A percentile compares a stretch with the other conserved stretches of the same genome.
These are phyloP conservation scores for Psilocybe sp. DNA, from an alignment of 768 basidiomycete genomes.

Conservation along the genomic window DNA sequence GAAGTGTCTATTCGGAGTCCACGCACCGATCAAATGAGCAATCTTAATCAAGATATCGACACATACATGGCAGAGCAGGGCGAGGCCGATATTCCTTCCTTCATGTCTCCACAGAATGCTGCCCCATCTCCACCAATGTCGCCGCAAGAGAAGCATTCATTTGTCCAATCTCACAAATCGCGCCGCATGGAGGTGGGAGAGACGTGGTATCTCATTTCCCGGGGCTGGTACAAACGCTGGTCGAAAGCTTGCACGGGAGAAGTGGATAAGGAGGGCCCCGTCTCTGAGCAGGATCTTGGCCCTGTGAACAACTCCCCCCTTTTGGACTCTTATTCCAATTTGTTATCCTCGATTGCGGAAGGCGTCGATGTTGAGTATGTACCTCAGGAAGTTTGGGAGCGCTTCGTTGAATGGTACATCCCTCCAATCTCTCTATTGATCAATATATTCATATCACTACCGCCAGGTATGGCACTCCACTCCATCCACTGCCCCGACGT, in stretches of 20 bases:
- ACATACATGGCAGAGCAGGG: conserved; percentile 63
- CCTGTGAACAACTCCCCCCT: conserved; percentile 75
- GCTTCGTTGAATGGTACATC: conserved; percentile 65
- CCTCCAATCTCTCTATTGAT: conserved; percentile 4
- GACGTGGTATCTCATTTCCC: conserved; percentile 75
- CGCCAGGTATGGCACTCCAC: conserved; percentile 68
- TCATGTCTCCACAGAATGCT: conserved; percentile 20
- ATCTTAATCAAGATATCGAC: conserved; percentile 60
- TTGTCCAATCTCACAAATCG: conserved; percentile 45
- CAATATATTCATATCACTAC: conserved; percentile 4
- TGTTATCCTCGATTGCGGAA: conserved; percentile 48
- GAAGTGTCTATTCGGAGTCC: conserved; percentile 37
- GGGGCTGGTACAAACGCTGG: conserved; percentile 76
- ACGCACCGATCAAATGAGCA: conserved; percentile 38
- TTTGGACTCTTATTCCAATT: conserved; percentile 49
- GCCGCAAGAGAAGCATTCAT: conserved; percentile 44
- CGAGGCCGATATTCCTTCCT: conserved; percentile 32
- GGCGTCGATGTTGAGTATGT: conserved; percentile 74
- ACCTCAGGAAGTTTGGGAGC: conserved; percentile 68
- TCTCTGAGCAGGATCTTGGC: conserved; percentile 63
- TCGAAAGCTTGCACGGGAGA: conserved; percentile 67
- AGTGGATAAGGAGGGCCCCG: conserved; percentile 61
- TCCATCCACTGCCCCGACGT: conserved; percentile 56
- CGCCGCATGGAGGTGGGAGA: conserved; percentile 60
- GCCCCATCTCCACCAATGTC: conserved; percentile 24